Base-by-base conservation (phyloP, 202 grass and related monocot species). In the Hordeum pubiflorum region DNA sequence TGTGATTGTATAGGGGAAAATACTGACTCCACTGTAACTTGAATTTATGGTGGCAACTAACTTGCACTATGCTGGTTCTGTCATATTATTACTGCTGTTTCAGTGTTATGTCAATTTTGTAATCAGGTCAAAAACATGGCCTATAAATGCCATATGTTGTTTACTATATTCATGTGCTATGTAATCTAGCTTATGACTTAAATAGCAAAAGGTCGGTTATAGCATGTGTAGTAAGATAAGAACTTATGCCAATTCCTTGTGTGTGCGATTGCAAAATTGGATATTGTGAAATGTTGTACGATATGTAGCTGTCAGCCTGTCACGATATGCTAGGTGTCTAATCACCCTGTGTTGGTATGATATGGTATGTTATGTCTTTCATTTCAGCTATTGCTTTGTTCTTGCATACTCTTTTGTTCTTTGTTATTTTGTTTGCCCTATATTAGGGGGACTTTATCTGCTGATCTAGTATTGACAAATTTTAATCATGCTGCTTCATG, bases 391-490 rank as follows among this genome's bases (percentile, higher is more conserved):
- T 75, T 79, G 68, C 56, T 26, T 81, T 81, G 11, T 63, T 85
- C 22, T 22, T 85, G 46, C 72, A 81, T 77, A 22, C 15, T 69
- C 3, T 56, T 80, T 76, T 76, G 66, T 40, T 84, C 54, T 58
- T 63, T 82, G 4, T 32, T 32, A 70, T 84, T 80, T 69, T 80
- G 41, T 62, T 70, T 26, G 52, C 71, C 33, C 72, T 13, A 72
- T 81, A 24, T 46, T 85, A 77, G 56, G 81, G 46, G 32, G 2
- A 54, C 69, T 84, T 75, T 48, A 61, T 84, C 70, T 71, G 74
- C 58, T 87, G 80, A 79, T 87, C 37, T 60, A 74, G 58, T 74
- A 71, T 79, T 79, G 22, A 78, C 83, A 50, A 68, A 74, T 73
- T 59, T 81, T 81, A 85, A 36, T 69, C 43, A 34, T 52, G 59